Percentiles rank a stretch among this genome's conserved stretches.
phyloP scores from a whole-genome alignment of 2,329 filamentous ascomycete genomes.

The Aureobasidium sp. region DNA sequence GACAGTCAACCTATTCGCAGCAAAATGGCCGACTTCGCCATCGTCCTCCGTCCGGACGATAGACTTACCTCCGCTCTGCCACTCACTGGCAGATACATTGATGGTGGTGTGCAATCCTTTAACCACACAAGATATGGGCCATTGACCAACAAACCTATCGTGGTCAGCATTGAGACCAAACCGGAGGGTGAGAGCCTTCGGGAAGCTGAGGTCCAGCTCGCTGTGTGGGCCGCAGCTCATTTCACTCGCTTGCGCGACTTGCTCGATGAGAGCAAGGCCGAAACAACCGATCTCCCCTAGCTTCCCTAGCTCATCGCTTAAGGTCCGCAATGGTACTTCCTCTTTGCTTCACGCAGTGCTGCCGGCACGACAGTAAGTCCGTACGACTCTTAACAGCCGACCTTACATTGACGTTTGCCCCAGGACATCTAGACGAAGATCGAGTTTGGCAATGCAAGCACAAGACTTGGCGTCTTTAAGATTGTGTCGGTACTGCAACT shows the following conservation, averaged over 20 bases:
- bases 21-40: slow-evolving; percentile 1
- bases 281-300: background rate
- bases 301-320: background rate
- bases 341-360: background rate
- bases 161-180: slow-evolving; percentile 3
- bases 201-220: background rate
- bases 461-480: slow-evolving; percentile 1
- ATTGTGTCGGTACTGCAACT: background rate
- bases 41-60: background rate
- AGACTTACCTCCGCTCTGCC: background rate
- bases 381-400: too few species aligned
- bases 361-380: background rate
- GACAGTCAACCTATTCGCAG: background rate
- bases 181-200: background rate
- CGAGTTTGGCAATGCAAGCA: background rate
- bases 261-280: background rate
- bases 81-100: too few species aligned
- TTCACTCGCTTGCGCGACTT: background rate
- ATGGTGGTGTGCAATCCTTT: background rate
- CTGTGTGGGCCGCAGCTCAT: background rate
- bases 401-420: too few species aligned
- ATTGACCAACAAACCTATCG: background rate
- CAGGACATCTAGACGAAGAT: background rate
- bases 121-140: background rate
- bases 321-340: background rate